A percentile compares a stretch with the other conserved stretches of the same genome.
phyloP scores from a whole-genome alignment of 768 basidiomycete species.

The Astraeus odoratus region DNA sequence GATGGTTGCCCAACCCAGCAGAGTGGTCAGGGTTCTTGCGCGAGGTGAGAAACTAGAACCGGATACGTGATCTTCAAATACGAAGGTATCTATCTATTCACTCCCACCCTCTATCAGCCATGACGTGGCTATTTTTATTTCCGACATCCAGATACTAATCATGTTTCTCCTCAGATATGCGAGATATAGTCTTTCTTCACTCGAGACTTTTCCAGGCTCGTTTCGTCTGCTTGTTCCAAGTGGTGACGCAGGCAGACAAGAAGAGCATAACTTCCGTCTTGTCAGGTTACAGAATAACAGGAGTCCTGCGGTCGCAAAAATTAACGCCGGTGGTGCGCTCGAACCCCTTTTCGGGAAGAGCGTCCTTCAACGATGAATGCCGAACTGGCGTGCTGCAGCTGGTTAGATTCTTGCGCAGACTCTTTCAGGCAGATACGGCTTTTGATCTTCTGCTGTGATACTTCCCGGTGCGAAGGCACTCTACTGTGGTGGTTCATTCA shows the following conservation, averaged over 20 bases:
- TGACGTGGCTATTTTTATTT: too few relatives aligned
- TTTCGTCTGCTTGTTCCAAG: not conserved
- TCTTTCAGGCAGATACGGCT: not conserved
- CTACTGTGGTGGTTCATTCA: not conserved
- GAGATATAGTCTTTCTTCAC: not conserved
- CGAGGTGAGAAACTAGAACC: conserved; percentile 81
- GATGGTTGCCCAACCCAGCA: conserved; percentile 63
- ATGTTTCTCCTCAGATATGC: not conserved
- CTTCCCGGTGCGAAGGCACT: not conserved
- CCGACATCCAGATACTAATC: not conserved
- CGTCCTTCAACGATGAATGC: not conserved
- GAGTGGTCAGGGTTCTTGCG: conserved; percentile 72
- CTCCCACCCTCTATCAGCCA: not conserved
- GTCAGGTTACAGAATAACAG: conserved; percentile 1
- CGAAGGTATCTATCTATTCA: conserved; percentile 13
- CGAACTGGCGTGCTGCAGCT: not conserved
- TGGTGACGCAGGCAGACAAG: not conserved
- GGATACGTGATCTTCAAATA: conserved; percentile 17
- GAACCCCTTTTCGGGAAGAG: not conserved
- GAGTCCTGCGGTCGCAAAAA: not conserved
- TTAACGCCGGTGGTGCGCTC: not conserved
- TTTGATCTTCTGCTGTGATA: not conserved
- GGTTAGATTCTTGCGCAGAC: not conserved
- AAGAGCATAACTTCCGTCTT: not conserved
- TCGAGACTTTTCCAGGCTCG: not conserved